Evolutionary conservation across 495 filamentous ascomycete genomes (phyloP).

Genomic region (Penicillium diatomitis): DNA sequence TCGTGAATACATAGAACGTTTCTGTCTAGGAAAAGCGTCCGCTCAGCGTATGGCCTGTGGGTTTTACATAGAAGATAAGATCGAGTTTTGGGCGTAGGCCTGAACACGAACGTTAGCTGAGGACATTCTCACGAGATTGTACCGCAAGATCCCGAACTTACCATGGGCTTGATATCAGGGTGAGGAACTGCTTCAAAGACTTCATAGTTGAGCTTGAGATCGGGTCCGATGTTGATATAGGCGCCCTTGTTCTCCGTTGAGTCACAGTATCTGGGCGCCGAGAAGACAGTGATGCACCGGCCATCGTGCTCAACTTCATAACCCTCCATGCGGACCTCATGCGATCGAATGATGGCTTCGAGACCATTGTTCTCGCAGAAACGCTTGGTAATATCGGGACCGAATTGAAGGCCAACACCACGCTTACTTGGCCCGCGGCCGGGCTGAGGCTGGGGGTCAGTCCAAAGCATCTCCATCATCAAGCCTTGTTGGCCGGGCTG

Average conservation of each 20-base stretch:
- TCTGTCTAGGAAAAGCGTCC: constrained; percentile 14
- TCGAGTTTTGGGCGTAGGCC: constrained; percentile 75
- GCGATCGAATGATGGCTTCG: constrained; percentile 89
- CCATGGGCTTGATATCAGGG: constrained; percentile 91
- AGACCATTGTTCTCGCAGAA: constrained; percentile 96
- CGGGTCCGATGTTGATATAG: constrained; percentile 93
- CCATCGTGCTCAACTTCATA: constrained; percentile 98
- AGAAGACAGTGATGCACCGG: constrained; percentile 98
- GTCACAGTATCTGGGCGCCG: constrained; percentile 95
- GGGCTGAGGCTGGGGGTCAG: constrained; percentile 78
- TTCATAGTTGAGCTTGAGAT: constrained; percentile 82
- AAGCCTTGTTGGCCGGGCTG: constrained; percentile 93
- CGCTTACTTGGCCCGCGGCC: constrained; percentile 93
- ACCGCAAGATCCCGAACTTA: constrained; percentile 27
- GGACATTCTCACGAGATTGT: background rate
- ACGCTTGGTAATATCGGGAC: constrained; percentile 89
- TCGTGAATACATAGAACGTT: constrained; percentile 8
- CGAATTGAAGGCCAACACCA: constrained; percentile 93
- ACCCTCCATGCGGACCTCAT: constrained; percentile 96
- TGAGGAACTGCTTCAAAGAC: constrained; percentile 96
- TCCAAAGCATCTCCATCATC: constrained; percentile 99
- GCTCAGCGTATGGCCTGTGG: constrained; percentile 16
- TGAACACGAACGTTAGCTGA: constrained; percentile 27
- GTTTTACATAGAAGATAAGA: constrained; percentile 58
- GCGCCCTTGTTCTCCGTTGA: constrained; percentile 96